Conservation (phyloP, 495 filamentous ascomycete species). For the Xylaria scruposa region DNA sequence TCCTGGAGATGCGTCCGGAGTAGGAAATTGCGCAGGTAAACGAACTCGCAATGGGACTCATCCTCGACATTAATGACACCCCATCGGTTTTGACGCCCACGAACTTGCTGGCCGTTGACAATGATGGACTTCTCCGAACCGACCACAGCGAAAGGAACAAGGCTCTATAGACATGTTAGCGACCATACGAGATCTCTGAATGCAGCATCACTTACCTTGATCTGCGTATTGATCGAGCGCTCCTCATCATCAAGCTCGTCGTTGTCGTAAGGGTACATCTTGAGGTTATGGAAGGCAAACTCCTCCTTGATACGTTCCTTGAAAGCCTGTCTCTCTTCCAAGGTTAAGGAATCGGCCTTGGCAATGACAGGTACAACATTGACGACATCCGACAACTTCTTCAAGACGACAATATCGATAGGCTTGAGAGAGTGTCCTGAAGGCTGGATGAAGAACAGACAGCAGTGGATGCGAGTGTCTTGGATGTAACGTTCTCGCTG, state of each 20-base stretch:
- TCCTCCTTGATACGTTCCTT: constrained; percentile 99
- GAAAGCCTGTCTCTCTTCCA: constrained; percentile 94
- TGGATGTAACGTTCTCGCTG: constrained; percentile 99
- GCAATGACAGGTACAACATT: constrained; percentile 99
- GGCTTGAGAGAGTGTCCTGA: constrained; percentile 97
- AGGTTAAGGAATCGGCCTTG: constrained; percentile 94
- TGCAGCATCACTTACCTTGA: constrained; percentile 71
- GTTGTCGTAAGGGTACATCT: constrained; percentile 99
- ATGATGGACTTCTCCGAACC: constrained; percentile 98
- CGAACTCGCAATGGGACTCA: constrained; percentile 99
- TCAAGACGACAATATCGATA: constrained; percentile 98
- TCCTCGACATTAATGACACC: constrained; percentile 99
- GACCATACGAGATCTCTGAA: constrained; percentile 28
- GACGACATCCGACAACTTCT: constrained; percentile 98
- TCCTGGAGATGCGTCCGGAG: constrained; percentile 96
- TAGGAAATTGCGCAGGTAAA: constrained; percentile 97
- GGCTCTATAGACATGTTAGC: constrained; percentile 64
- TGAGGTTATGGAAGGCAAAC: constrained; percentile 98
- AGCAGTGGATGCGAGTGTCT: constrained; percentile 99
- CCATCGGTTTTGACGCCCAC: constrained; percentile 98
- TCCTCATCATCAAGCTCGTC: constrained; percentile 98
- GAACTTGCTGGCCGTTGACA: constrained; percentile 96
- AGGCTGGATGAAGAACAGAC: constrained; percentile 99
- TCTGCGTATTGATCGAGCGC: constrained; percentile 87
- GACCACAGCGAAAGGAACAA: constrained; percentile 97